phyloP scores from a whole-genome alignment of 768 basidiomycete species.

The Chiua virens region DNA sequence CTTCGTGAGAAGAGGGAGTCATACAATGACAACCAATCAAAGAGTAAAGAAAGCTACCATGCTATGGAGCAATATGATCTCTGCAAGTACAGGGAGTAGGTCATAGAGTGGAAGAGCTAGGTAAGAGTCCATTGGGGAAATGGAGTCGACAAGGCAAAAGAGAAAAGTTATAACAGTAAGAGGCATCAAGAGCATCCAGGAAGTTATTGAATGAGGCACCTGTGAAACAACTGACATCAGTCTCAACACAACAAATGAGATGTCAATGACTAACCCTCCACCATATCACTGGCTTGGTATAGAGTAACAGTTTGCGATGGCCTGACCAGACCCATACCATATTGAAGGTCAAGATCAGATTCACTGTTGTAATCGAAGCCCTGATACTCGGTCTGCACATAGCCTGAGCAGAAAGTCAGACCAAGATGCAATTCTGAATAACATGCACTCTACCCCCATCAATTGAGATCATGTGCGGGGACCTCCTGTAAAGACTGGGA shows the following conservation, averaged over 20 bases:
- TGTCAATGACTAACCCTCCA: constrained; percentile 19
- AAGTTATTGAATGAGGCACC: constrained; percentile 35
- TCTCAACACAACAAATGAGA: neutral
- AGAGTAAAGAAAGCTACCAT: no score
- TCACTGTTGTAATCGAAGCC: constrained; percentile 29
- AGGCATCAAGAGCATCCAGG: constrained; percentile 35
- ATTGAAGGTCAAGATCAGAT: no score
- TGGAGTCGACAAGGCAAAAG: no score
- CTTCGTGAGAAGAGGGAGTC: no score
- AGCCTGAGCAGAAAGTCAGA: constrained; percentile 12
- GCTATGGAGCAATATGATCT: no score
- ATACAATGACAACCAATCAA: no score
- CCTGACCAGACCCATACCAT: constrained; percentile 28
- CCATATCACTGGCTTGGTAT: constrained; percentile 32
- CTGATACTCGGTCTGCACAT: constrained; percentile 26
- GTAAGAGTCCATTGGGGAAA: no score
- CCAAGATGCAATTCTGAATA: no score
- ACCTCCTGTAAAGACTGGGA: constrained; percentile 20
- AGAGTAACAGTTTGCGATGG: constrained; percentile 27
- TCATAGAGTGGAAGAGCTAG: no score
- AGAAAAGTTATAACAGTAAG: no score
- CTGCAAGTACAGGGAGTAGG: no score
- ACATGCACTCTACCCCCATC: constrained; percentile 31
- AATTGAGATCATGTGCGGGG: constrained; percentile 32
- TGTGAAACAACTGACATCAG: constrained; percentile 3